Percentiles rank a stretch among this genome's conserved stretches.
These are phyloP conservation scores for Chaetomium sp. DNA, from an alignment of 2,329 filamentous ascomycete species.

Conservation along the genomic window DNA sequence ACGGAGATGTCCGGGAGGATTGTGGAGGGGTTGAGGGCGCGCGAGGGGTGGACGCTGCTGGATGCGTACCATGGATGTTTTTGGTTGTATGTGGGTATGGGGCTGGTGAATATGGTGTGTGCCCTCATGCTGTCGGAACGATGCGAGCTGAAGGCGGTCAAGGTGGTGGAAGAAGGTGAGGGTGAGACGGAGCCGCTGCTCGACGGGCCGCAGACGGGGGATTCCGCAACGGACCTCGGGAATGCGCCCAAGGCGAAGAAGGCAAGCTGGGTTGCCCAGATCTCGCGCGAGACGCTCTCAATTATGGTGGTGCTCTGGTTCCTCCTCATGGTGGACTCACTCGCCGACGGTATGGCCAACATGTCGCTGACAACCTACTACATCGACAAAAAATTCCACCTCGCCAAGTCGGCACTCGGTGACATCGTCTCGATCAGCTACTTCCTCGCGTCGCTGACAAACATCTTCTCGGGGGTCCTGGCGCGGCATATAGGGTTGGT, in stretches of 20 bases:
- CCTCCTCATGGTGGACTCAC: slow-evolving; percentile 63
- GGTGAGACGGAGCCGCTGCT: slow-evolving; percentile 21
- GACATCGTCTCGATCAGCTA: slow-evolving; percentile 59
- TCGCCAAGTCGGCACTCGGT: slow-evolving; percentile 60
- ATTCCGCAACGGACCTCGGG: slow-evolving; percentile 6
- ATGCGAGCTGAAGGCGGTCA: slow-evolving; percentile 50
- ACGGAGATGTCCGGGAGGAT: slow-evolving; percentile 55
- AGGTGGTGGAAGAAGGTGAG: slow-evolving; percentile 30
- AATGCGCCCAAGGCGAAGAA: slow-evolving; percentile 35
- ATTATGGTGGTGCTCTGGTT: slow-evolving; percentile 68
- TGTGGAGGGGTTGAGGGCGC: slow-evolving; percentile 49
- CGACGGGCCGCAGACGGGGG: not conserved
- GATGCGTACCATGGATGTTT: slow-evolving; percentile 61
- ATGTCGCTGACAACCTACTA: slow-evolving; percentile 62
- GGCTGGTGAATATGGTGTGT: slow-evolving; percentile 52
- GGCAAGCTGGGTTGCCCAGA: slow-evolving; percentile 51
- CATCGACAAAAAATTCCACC: slow-evolving; percentile 57
- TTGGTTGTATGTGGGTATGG: slow-evolving; percentile 60
- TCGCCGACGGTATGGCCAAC: slow-evolving; percentile 67
- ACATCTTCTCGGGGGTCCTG: slow-evolving; percentile 60
- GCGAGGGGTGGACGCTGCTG: slow-evolving; percentile 52
- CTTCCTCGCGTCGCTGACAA: slow-evolving; percentile 56
- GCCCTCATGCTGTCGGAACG: slow-evolving; percentile 50
- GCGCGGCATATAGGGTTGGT: slow-evolving; percentile 61
- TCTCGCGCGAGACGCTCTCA: slow-evolving; percentile 58